These are phyloP conservation scores for Aspergillus avenaceus DNA, from an alignment of 495 filamentous ascomycete species.

Conservation along the genomic window DNA sequence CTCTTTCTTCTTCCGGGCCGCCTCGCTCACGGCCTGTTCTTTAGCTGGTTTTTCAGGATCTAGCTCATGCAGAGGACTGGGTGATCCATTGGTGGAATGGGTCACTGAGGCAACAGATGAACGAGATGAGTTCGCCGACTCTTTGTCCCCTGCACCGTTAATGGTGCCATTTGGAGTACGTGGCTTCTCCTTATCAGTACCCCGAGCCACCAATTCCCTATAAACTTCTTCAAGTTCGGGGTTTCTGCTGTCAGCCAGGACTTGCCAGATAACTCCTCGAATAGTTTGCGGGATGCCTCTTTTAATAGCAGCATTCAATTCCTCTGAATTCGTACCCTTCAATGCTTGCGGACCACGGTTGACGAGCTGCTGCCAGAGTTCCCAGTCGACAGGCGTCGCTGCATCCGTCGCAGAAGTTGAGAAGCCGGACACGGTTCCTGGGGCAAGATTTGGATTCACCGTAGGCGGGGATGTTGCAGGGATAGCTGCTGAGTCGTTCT, in stretches of 20 bases:
- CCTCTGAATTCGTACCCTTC: slow-evolving; percentile 76
- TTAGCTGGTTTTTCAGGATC: slow-evolving; percentile 63
- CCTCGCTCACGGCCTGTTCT: slow-evolving; percentile 59
- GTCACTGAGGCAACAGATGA: slow-evolving; percentile 67
- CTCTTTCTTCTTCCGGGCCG: slow-evolving; percentile 66
- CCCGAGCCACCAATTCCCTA: slow-evolving; percentile 71
- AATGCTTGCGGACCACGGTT: slow-evolving; percentile 87
- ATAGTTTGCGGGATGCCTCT: slow-evolving; percentile 93
- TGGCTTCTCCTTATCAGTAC: slow-evolving; percentile 72
- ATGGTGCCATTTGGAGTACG: slow-evolving; percentile 37
- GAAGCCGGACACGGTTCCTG: slow-evolving; percentile 77
- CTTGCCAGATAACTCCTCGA: slow-evolving; percentile 96
- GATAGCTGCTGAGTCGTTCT: slow-evolving; percentile 33
- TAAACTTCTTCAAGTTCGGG: slow-evolving; percentile 88
- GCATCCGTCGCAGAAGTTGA: slow-evolving; percentile 62
- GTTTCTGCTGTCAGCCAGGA: slow-evolving; percentile 88
- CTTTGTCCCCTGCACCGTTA: slow-evolving; percentile 53
- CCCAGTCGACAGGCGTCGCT: slow-evolving; percentile 81
- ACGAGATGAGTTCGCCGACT: slow-evolving; percentile 55
- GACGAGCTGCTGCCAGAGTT: slow-evolving; percentile 94
- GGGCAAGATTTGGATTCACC: slow-evolving; percentile 61
- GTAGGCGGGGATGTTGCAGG: slow-evolving; percentile 48
- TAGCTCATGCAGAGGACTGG: slow-evolving; percentile 57
- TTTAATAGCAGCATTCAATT: slow-evolving; percentile 85
- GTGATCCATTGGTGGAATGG: slow-evolving; percentile 54